These are phyloP conservation scores for Cucurbita argyrosperma DNA, from an alignment of 306 rosid species.

Conservation along the genomic window DNA sequence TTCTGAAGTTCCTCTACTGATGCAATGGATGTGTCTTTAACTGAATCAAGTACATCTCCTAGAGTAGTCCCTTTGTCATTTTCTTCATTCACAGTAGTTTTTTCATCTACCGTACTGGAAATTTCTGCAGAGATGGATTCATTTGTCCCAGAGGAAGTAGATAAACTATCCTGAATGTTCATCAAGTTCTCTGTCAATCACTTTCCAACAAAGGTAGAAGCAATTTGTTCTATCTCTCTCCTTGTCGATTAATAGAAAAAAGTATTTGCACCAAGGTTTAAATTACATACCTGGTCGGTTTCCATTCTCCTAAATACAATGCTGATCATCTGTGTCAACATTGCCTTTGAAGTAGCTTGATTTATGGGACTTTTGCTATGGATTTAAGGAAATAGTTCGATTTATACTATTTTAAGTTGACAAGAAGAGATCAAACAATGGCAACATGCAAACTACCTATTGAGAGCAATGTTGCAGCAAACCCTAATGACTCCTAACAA, in stretches of 20 bases:
- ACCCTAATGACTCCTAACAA: conserved; percentile 88
- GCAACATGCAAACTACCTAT: conserved; percentile 50
- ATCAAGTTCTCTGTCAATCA: conserved; percentile 9
- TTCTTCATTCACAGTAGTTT: conserved; percentile 33
- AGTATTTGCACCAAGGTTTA: conserved; percentile 13
- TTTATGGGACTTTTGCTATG: conserved; percentile 94
- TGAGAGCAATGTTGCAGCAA: conserved; percentile 96
- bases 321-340: conserved; percentile 98
- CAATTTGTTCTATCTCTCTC: not conserved
- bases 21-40: conserved; percentile 51
- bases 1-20: conserved; percentile 92
- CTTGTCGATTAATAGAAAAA: conserved; percentile 2
- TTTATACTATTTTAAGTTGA: conserved; percentile 12
- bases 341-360: conserved; percentile 99
- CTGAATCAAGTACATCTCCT: conserved; percentile 81
- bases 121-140: conserved; percentile 36
- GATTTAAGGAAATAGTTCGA: conserved; percentile 21
- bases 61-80: conserved; percentile 60
- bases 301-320: conserved; percentile 89
- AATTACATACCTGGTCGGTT: conserved; percentile 53
- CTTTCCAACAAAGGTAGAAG: conserved; percentile 2
- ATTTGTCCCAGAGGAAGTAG: conserved; percentile 40
- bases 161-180: conserved; percentile 42
- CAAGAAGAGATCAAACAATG: conserved; percentile 8
- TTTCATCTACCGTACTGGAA: conserved; percentile 37